These are phyloP conservation scores for Hericium alpestre DNA, from an alignment of 768 basidiomycete genomes.

Conservation along the genomic window DNA sequence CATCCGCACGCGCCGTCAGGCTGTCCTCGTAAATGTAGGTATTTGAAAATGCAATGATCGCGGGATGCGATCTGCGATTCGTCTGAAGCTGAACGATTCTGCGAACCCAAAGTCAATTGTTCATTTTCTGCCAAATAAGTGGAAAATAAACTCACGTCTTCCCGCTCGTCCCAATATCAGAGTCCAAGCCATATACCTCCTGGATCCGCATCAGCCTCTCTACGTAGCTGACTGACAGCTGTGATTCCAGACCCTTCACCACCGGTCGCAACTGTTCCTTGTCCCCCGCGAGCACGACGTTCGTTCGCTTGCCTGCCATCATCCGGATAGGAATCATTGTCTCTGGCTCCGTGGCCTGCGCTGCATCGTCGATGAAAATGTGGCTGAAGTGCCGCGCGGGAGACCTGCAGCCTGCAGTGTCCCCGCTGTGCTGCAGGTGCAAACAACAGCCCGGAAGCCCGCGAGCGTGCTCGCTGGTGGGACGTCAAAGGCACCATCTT, in stretches of 20 bases:
- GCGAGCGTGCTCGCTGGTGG: conserved; percentile 29
- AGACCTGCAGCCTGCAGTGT: conserved; percentile 39
- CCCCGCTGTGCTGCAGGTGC: conserved; percentile 46
- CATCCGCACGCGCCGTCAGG: conserved; percentile 22
- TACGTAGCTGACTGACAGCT: conserved; percentile 24
- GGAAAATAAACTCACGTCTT: background rate
- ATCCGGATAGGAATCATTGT: conserved; percentile 33
- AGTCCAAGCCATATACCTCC: conserved; percentile 18
- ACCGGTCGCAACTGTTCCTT: conserved; percentile 29
- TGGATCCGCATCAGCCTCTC: conserved; percentile 24
- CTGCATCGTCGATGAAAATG: conserved; percentile 57
- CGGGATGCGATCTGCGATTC: conserved; percentile 15
- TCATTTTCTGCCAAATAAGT: background rate
- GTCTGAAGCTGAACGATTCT: conserved; percentile 9
- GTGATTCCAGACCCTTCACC: conserved; percentile 17
- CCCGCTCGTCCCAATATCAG: conserved; percentile 21
- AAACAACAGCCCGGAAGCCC: conserved; percentile 41
- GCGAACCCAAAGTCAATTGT: conserved; percentile 7
- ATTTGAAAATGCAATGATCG: conserved; percentile 49
- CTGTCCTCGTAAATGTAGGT: conserved; percentile 28
- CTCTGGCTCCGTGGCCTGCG: conserved; percentile 53
- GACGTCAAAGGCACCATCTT: conserved; percentile 26
- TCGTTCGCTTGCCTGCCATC: conserved; percentile 23
- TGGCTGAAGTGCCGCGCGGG: conserved; percentile 42
- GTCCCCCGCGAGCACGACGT: conserved; percentile 28